Percentiles rank a stretch among this genome's conserved stretches.
phyloP scores from a whole-genome alignment of 345 rosid genomes.

The Ceriops tagal region DNA sequence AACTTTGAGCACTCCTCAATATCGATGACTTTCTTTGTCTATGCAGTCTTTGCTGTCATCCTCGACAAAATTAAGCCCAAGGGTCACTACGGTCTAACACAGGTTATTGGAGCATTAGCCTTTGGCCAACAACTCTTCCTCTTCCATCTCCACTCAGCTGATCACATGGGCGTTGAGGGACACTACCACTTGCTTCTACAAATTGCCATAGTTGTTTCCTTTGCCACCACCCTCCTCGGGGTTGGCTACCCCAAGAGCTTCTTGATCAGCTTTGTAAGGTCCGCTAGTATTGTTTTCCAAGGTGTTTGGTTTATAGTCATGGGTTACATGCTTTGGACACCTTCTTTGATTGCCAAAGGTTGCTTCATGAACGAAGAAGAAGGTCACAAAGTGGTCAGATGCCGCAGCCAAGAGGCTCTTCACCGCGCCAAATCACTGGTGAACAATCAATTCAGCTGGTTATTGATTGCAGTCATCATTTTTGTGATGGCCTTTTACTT shows the following conservation, averaged over 20 bases:
- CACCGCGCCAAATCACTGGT: constrained; percentile 64
- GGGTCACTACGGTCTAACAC: constrained; percentile 40
- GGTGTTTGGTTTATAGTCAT: constrained; percentile 69
- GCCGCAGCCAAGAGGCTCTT: constrained; percentile 43
- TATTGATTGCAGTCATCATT: constrained; percentile 39
- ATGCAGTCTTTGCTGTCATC: constrained; percentile 53
- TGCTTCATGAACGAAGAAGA: constrained; percentile 59
- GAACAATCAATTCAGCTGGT: constrained; percentile 62
- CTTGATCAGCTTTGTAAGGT: constrained; percentile 60
- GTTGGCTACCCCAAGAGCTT: constrained; percentile 56
- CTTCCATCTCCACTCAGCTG: constrained; percentile 72
- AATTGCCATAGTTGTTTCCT: constrained; percentile 39
- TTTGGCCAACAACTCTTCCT: constrained; percentile 61
- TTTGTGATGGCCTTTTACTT: constrained; percentile 47
- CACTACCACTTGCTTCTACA: constrained; percentile 72
- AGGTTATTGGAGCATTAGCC: constrained; percentile 41
- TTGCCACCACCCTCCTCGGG: constrained; percentile 56
- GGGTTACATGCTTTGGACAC: constrained; percentile 77
- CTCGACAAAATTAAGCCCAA: constrained; percentile 41
- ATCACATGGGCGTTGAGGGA: constrained; percentile 71
- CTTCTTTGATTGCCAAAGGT: constrained; percentile 50
- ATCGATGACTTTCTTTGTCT: constrained; percentile 59
- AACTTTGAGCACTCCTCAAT: constrained; percentile 84
- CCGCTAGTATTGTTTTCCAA: constrained; percentile 54
- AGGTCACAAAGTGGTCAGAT: constrained; percentile 56